phyloP scores from a whole-genome alignment of 352 stramenopile genomes.

The Chrysophaeum taylorii region DNA sequence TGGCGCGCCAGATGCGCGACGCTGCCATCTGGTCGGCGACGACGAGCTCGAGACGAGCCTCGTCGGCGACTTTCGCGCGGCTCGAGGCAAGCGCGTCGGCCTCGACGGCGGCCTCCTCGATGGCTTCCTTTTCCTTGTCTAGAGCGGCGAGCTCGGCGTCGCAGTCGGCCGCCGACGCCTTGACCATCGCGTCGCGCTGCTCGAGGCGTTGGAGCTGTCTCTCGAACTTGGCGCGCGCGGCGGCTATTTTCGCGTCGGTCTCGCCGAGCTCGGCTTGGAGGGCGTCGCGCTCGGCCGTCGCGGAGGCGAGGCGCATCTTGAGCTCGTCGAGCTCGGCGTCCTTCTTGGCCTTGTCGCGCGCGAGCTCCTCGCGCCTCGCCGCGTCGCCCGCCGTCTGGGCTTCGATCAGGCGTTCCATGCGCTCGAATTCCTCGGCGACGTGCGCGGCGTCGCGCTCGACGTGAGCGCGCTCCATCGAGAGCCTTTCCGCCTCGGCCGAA shows the following conservation, averaged over 20 bases:
- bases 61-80: not conserved
- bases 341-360: not conserved
- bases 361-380: not conserved
- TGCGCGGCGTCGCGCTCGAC: conserved; percentile 10
- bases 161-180: conserved; percentile 6
- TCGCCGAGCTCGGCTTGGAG: not conserved
- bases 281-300: not conserved
- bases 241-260: not conserved
- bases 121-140: not conserved
- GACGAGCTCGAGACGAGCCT: not conserved
- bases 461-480: conserved; percentile 8
- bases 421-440: conserved; percentile 14
- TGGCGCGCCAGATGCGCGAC: not conserved
- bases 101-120: not conserved
- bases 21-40: too few species aligned
- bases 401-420: conserved; percentile 5
- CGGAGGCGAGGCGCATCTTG: not conserved
- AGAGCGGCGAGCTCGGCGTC: not conserved
- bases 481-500: not conserved
- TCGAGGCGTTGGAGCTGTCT: not conserved
- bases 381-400: conserved; percentile 5
- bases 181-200: conserved; percentile 13
- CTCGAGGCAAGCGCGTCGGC: not conserved
- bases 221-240: conserved; percentile 9
- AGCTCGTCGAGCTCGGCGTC: conserved; percentile 8